Conservation (phyloP, 2,329 filamentous ascomycete species). For the Aspergillaceae sp. region DNA sequence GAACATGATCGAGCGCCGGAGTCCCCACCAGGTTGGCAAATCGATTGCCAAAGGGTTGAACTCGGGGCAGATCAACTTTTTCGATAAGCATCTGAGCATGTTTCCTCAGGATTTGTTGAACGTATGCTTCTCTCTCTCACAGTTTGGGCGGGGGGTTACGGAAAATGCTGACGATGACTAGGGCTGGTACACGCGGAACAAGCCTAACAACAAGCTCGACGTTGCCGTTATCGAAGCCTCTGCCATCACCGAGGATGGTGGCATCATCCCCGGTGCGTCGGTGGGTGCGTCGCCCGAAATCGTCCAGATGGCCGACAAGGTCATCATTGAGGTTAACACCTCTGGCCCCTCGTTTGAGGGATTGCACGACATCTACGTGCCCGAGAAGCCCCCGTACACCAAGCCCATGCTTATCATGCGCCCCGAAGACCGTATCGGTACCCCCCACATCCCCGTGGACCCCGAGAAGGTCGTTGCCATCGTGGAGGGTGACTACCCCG, state of each 20-base stretch:
- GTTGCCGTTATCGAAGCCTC: conserved; percentile 79
- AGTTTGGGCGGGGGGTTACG: neutral
- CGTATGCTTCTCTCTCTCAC: conserved; percentile 31
- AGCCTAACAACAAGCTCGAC: conserved; percentile 64
- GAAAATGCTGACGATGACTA: conserved; percentile 18
- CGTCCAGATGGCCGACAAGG: conserved; percentile 83
- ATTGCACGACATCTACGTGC: conserved; percentile 83
- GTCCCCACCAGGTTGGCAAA: conserved; percentile 84
- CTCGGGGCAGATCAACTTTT: conserved; percentile 79
- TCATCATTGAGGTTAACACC: conserved; percentile 90
- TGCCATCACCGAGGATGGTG: conserved; percentile 79
- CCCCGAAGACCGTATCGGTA: conserved; percentile 79
- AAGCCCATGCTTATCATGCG: conserved; percentile 82
- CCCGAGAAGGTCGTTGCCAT: conserved; percentile 76
- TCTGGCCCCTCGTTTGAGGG: conserved; percentile 75
- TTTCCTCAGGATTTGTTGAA: conserved; percentile 82
- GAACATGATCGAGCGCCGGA: conserved; percentile 81
- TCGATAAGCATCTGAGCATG: conserved; percentile 90
- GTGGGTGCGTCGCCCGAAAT: conserved; percentile 80
- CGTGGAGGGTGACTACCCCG: conserved; percentile 75
- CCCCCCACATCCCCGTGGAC: conserved; percentile 72
- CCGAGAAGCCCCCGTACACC: conserved; percentile 68
- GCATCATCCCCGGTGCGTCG: conserved; percentile 77
- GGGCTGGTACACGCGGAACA: conserved; percentile 77
- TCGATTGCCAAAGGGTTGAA: conserved; percentile 86